Percentiles rank a stretch among this genome's conserved stretches.
Evolutionary conservation across 805 yeast species (phyloP).

Genomic region (Zygoascus biomembranicola): DNA sequence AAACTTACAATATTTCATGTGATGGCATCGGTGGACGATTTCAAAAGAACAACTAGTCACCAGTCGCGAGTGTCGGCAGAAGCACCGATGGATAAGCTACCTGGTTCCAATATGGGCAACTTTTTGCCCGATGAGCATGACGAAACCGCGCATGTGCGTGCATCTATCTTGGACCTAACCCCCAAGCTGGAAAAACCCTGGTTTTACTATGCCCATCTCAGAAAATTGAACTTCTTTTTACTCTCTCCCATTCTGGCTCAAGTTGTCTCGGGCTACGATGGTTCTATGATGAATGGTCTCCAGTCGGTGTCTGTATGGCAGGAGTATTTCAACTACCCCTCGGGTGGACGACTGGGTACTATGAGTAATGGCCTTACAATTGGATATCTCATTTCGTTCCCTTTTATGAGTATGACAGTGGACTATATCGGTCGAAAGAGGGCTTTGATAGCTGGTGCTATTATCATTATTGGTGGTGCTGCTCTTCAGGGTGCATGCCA

Average conservation of each 20-base stretch:
- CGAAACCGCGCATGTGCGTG: no score
- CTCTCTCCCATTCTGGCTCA: slow-evolving; percentile 13
- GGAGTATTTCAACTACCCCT: slow-evolving; percentile 13
- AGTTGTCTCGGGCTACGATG: slow-evolving; percentile 16
- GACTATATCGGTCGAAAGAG: slow-evolving; percentile 7
- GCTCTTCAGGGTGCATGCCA: neutral
- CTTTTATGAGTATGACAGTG: slow-evolving; percentile 42
- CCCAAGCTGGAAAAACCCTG: slow-evolving; percentile 14
- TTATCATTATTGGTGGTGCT: slow-evolving; percentile 5
- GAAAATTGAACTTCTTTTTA: slow-evolving; percentile 12
- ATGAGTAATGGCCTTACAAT: slow-evolving; percentile 23
- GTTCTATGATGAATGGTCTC: slow-evolving; percentile 15
- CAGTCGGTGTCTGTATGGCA: slow-evolving; percentile 19
- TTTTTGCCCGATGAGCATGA: no score
- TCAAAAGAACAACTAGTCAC: no score
- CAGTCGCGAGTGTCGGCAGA: no score
- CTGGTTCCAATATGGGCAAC: no score
- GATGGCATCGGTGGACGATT: no score
- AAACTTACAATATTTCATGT: no score
- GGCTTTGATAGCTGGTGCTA: slow-evolving; percentile 4
- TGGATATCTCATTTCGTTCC: slow-evolving; percentile 67
- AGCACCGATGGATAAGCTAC: no score
- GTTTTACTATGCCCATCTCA: slow-evolving; percentile 12
- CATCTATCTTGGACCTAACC: slow-evolving; percentile 5
- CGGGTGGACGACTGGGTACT: slow-evolving; percentile 13